phyloP scores from a whole-genome alignment of 2,329 filamentous ascomycete species.

The Hymenoscyphus occultus region DNA sequence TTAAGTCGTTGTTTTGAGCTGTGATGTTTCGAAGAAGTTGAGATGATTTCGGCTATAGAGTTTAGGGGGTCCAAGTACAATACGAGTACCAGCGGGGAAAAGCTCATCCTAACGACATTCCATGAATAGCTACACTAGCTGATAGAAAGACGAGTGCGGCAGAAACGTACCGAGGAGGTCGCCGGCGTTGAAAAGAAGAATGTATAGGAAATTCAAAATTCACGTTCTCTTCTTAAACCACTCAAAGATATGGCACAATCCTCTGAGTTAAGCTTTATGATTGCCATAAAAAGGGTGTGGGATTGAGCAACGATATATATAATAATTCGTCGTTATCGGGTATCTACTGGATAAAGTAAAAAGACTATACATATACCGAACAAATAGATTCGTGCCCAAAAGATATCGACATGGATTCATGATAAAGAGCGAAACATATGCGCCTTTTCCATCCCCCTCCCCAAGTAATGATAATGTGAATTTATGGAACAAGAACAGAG shows the following conservation, averaged over 20 bases:
- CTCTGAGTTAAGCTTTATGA: neutral
- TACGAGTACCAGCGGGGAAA: neutral
- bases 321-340: neutral
- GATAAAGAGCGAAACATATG: neutral
- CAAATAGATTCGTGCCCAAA: neutral
- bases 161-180: neutral
- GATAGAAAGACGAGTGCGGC: neutral
- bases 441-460: neutral
- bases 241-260: neutral
- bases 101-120: neutral
- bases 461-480: neutral
- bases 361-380: neutral
- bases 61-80: neutral
- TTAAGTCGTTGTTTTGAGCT: neutral
- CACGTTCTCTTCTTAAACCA: neutral
- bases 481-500: slow-evolving; percentile 1
- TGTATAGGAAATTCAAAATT: neutral
- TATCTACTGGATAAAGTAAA: neutral
- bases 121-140: neutral
- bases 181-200: neutral
- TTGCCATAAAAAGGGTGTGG: neutral
- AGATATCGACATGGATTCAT: neutral
- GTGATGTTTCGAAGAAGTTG: slow-evolving; percentile 3
- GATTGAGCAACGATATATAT: neutral
- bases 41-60: neutral